A percentile compares a stretch with the other conserved stretches of the same genome.
These are phyloP conservation scores for Jamesozyma lodderae DNA, from an alignment of 805 yeast genomes.

Conservation along the genomic window DNA sequence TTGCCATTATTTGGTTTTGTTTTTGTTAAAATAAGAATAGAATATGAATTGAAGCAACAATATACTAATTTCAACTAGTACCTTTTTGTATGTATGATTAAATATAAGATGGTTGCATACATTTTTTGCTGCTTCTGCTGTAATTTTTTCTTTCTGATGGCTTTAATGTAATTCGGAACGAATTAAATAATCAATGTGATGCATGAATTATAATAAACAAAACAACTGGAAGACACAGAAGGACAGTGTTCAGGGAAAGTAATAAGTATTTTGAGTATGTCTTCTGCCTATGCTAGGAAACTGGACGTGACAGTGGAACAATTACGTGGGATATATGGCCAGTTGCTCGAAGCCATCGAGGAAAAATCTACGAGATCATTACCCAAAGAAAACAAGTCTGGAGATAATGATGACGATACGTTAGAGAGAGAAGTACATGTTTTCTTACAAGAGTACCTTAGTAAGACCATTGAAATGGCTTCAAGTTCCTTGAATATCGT, in stretches of 20 bases:
- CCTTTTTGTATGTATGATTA: too few species aligned
- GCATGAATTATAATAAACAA: background rate
- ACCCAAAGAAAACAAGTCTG: slow-evolving; percentile 11
- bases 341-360: slow-evolving; percentile 20
- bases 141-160: background rate
- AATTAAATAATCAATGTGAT: too few species aligned
- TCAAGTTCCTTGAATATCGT: slow-evolving; percentile 49
- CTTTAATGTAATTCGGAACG: too few species aligned
- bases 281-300: background rate
- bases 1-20: too few species aligned
- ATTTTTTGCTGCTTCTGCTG: too few species aligned
- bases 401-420: slow-evolving; percentile 6
- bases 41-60: too few species aligned
- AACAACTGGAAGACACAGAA: too few species aligned
- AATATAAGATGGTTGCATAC: too few species aligned
- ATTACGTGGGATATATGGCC: slow-evolving; percentile 23
- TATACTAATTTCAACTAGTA: too few species aligned
- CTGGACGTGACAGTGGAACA: slow-evolving; percentile 17
- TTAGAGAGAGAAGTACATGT: slow-evolving; percentile 18
- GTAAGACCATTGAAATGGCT: slow-evolving; percentile 41
- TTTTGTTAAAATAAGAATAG: too few species aligned
- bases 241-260: too few species aligned
- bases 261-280: too few species aligned
- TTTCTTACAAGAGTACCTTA: slow-evolving; percentile 18
- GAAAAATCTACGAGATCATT: slow-evolving; percentile 15